A percentile compares a stretch with the other conserved stretches of the same genome.
phyloP scores from a whole-genome alignment of 805 yeast species.

The Cyberlindnera japonica region DNA sequence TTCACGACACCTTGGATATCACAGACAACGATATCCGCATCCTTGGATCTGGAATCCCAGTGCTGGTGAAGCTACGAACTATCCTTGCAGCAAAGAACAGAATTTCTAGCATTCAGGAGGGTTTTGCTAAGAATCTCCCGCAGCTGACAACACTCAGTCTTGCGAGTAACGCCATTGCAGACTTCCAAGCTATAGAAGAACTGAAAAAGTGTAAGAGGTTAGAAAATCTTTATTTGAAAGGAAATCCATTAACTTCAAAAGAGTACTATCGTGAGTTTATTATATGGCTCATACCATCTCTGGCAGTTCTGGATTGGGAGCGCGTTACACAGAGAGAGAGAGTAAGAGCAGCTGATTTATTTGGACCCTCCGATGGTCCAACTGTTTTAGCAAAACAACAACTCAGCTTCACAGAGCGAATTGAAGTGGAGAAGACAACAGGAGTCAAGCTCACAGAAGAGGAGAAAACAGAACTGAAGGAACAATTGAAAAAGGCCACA shows the following conservation, averaged over 20 bases:
- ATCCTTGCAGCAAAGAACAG: slow-evolving; percentile 63
- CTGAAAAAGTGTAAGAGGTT: slow-evolving; percentile 40
- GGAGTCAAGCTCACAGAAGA: background rate
- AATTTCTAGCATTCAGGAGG: slow-evolving; percentile 40
- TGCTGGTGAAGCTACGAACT: slow-evolving; percentile 41
- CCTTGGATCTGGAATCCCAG: slow-evolving; percentile 42
- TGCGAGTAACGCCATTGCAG: slow-evolving; percentile 45
- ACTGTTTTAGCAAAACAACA: slow-evolving; percentile 6
- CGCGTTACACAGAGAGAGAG: slow-evolving; percentile 58
- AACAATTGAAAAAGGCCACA: slow-evolving; percentile 57
- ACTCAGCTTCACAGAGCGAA: slow-evolving; percentile 5
- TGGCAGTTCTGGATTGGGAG: slow-evolving; percentile 65
- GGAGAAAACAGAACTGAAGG: slow-evolving; percentile 38
- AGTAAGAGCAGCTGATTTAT: slow-evolving; percentile 38
- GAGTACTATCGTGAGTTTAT: slow-evolving; percentile 57
- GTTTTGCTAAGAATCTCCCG: slow-evolving; percentile 36
- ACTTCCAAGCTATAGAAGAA: slow-evolving; percentile 41
- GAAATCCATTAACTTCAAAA: slow-evolving; percentile 51
- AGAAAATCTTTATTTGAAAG: slow-evolving; percentile 46
- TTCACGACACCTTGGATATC: slow-evolving; percentile 57
- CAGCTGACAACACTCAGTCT: slow-evolving; percentile 51
- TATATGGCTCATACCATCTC: slow-evolving; percentile 58
- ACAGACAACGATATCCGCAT: slow-evolving; percentile 68
- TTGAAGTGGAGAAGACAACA: slow-evolving; percentile 28
- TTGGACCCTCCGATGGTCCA: slow-evolving; percentile 31